Evolutionary conservation across 2,329 filamentous ascomycete genomes (phyloP).

Genomic region (Immersiporthe knoxdaviesiana): DNA sequence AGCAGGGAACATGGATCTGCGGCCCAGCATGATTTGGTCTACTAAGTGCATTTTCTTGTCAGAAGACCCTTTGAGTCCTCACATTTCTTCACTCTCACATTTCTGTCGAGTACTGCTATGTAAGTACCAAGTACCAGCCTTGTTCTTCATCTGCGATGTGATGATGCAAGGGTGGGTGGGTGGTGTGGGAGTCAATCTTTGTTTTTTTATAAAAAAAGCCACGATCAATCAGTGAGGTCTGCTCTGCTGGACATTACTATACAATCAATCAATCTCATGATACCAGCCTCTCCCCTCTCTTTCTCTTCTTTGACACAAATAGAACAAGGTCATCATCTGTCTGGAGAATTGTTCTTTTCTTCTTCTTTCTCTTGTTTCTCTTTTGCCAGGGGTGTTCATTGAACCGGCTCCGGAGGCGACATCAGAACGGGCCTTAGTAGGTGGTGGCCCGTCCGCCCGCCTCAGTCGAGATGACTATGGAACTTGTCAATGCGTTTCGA

Average conservation of each 20-base stretch:
- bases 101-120: too few relatives aligned
- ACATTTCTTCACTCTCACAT: background rate
- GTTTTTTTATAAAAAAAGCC: too few relatives aligned
- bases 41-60: constrained; percentile 16
- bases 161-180: background rate
- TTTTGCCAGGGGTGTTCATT: background rate
- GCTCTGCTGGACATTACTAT: constrained; percentile 1
- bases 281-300: background rate
- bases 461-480: constrained; percentile 23
- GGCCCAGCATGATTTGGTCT: constrained; percentile 23
- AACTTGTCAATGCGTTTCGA: constrained; percentile 20
- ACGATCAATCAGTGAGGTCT: background rate
- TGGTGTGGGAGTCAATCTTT: too few relatives aligned
- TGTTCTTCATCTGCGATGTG: background rate
- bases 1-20: constrained; percentile 24
- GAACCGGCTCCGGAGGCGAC: constrained; percentile 4
- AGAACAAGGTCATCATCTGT: background rate
- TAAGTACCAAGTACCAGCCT: too few relatives aligned
- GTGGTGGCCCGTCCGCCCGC: constrained; percentile 21
- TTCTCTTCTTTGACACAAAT: background rate
- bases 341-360: background rate
- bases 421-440: constrained; percentile 9
- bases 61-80: constrained; percentile 21
- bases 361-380: background rate
- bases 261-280: background rate